Conservation (phyloP, 805 yeast genomes). For the Clavispora fructus region DNA sequence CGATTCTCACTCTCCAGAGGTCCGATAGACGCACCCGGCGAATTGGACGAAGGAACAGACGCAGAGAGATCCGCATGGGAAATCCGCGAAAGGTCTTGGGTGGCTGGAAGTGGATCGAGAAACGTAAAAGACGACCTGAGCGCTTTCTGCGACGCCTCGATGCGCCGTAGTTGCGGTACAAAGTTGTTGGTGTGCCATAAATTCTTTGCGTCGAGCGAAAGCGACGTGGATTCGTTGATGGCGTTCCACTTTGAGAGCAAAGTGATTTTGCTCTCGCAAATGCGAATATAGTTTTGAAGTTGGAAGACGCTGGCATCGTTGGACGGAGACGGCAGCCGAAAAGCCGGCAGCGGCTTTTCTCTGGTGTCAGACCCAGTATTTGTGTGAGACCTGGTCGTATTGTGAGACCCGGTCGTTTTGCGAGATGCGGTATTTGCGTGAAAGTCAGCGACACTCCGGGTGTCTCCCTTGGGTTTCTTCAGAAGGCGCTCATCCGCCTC, state of each 20-base stretch:
- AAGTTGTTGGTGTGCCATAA: constrained; percentile 21
- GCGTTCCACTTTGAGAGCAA: constrained; percentile 26
- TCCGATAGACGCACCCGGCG: no score
- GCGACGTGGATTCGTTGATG: constrained; percentile 32
- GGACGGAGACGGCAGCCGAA: not conserved
- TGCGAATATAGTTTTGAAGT: constrained; percentile 20
- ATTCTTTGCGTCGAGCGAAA: constrained; percentile 33
- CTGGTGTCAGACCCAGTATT: no score
- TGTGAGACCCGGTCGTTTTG: no score
- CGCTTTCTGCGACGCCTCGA: constrained; percentile 11
- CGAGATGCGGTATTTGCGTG: no score
- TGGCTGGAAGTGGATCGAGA: constrained; percentile 8
- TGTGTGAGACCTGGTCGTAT: no score
- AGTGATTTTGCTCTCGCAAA: constrained; percentile 23
- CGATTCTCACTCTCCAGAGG: no score
- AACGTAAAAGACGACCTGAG: constrained; percentile 11
- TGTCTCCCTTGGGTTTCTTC: not conserved
- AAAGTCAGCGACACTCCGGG: no score
- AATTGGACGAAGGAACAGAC: not conserved
- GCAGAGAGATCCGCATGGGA: not conserved
- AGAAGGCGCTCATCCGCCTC: not conserved
- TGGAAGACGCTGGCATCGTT: constrained; percentile 5
- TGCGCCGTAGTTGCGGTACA: constrained; percentile 18
- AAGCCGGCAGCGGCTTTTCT: not conserved
- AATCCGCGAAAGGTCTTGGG: constrained; percentile 4